These are phyloP conservation scores for Coemansia sp. DNA, from an alignment of 192 early-diverging fungal species.

Conservation along the genomic window DNA sequence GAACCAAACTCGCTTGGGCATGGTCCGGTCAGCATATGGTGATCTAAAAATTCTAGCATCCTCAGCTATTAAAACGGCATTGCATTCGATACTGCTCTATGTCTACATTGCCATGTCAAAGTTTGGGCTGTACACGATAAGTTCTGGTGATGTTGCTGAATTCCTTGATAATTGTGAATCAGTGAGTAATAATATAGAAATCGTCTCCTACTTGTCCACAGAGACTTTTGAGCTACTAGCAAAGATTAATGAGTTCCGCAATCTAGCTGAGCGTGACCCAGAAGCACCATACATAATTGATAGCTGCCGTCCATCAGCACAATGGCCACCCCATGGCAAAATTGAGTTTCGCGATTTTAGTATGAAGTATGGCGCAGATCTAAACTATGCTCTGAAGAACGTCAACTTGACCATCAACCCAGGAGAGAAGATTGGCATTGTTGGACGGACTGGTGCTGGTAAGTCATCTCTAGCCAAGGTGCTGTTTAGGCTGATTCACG, in stretches of 20 bases:
- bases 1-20: no score
- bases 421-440: no score
- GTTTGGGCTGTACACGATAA: not conserved
- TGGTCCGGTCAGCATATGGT: no score
- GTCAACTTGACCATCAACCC: no score
- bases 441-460: no score
- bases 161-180: not conserved
- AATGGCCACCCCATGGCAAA: conserved; percentile 30
- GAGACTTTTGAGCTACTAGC: not conserved
- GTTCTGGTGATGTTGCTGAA: not conserved
- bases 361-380: conserved; percentile 19
- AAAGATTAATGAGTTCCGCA: not conserved
- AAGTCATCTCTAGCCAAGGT: no score
- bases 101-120: not conserved
- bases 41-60: no score
- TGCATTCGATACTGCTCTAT: not conserved
- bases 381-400: no score
- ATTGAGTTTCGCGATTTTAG: conserved; percentile 41
- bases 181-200: not conserved
- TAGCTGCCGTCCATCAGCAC: not conserved
- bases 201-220: not conserved
- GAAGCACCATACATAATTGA: no score
- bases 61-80: no score
- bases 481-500: no score
- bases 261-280: no score